These are phyloP conservation scores for Backusella psychrophila DNA, from an alignment of 192 early-diverging fungal genomes.

Conservation along the genomic window DNA sequence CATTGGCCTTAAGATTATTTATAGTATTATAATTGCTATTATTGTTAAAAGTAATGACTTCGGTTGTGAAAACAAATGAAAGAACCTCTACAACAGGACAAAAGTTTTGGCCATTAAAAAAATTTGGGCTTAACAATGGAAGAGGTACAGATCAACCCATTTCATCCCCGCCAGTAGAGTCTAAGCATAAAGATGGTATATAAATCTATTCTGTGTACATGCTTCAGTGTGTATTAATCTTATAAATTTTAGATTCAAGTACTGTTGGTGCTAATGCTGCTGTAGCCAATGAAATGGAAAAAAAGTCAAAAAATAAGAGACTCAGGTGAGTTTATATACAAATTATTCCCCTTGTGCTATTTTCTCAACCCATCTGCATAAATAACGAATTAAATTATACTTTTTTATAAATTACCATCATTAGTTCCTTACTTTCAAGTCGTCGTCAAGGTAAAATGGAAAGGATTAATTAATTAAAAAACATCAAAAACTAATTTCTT, in stretches of 20 bases:
- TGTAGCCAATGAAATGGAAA: slow-evolving; percentile 1
- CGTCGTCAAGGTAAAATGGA: slow-evolving; percentile 17
- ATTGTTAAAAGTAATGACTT: background rate
- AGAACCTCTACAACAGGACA: slow-evolving; percentile 14
- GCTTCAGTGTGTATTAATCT: background rate
- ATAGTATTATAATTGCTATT: background rate
- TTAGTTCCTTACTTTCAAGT: slow-evolving; percentile 19
- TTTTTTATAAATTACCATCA: background rate
- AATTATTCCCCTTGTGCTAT: background rate
- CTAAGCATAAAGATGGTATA: background rate
- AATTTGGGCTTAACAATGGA: slow-evolving; percentile 13
- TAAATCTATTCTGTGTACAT: background rate
- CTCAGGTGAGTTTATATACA: slow-evolving; percentile 14
- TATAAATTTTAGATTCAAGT: background rate
- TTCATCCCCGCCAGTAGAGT: background rate
- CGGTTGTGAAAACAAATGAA: slow-evolving; percentile 6
- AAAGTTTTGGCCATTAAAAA: slow-evolving; percentile 31
- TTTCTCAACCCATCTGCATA: slow-evolving; percentile 16
- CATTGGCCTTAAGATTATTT: background rate
- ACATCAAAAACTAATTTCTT: background rate
- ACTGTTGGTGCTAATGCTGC: background rate
- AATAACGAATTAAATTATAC: slow-evolving; percentile 1
- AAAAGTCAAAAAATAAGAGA: slow-evolving; percentile 22
- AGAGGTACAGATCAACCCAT: background rate
- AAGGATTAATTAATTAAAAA: background rate